Base-by-base conservation (phyloP, 208 protist genomes). In the Leishmania aethiopica region DNA sequence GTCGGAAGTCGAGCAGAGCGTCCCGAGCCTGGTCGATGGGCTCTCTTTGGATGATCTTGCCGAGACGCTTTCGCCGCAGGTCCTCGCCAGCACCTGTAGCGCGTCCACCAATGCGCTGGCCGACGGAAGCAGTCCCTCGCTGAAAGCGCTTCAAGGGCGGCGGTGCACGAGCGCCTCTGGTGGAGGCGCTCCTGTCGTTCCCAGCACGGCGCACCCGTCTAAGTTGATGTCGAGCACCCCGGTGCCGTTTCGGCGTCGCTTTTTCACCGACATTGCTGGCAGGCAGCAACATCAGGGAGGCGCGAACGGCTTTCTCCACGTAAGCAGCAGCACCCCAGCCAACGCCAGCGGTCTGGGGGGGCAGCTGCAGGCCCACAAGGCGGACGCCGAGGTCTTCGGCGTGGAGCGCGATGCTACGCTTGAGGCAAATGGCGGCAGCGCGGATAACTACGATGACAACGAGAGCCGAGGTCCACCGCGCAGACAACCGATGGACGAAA, bases 91-190 rank as follows among this genome's bases (percentile, higher is more conserved):
- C 77, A 81, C 82, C 4, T 74, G 45, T 28, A 47, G 40, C 28
- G 51, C 60, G 5, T 8, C 37, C 8, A 55, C 25, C 35, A 49
- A 67, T 32, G 62, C 51, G 4, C 49, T 11, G 28, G 49, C 11
- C 7, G 77, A 59, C 22, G 62, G 71, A 17, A 37, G 70, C 8
- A 73, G 3, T 0, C 3, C 57, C 57, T 67, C 79, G 72, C 71
- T 79, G 51, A 13, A 75, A 1, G 72, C 60, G 53, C 77, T 75
- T 35, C 57, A 79, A 45, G 66, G 67, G 35, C 76, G 77, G 3
- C 82, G 82, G 47, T 81, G 82, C 72, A 85, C 77, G 28, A 85
- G 77, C 35, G 82, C 82, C 6, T 78, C 73, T n/a, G 62, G 64
- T 74, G 37, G 69, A 71, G 42, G 42, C 62, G 47, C 45, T 53